Evolutionary conservation across 331 rosid genomes (phyloP).

Genomic region (Malus hybrid): DNA sequence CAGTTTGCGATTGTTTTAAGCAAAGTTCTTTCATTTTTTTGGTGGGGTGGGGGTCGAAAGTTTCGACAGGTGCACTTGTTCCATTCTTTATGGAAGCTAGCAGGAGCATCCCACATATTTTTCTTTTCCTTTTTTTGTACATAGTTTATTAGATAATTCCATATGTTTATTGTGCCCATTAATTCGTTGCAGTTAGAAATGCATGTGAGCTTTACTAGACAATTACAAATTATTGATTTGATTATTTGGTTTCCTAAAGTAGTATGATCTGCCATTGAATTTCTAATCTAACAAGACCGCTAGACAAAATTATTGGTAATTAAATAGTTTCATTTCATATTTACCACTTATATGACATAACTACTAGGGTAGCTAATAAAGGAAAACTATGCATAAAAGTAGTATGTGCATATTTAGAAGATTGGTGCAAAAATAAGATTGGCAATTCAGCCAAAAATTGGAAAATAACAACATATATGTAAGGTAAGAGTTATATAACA

Average conservation of each 20-base stretch:
- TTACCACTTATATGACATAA: no score
- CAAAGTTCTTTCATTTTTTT: no score
- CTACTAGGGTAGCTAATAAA: neutral
- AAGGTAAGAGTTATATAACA: neutral
- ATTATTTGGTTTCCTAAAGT: neutral
- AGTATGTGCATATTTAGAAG: neutral
- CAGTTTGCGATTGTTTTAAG: neutral
- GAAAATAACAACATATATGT: neutral
- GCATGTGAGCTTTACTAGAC: conserved; percentile 16
- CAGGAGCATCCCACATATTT: neutral
- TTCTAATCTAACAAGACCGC: no score
- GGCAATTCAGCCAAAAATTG: neutral
- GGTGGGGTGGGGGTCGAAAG: no score
- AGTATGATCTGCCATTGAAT: neutral
- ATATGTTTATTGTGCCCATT: no score
- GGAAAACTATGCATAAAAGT: neutral
- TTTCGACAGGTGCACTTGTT: neutral
- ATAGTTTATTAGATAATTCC: neutral
- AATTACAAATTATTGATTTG: neutral
- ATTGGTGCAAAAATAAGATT: neutral
- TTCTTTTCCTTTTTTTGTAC: neutral
- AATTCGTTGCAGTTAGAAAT: conserved; percentile 6
- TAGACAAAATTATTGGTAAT: no score
- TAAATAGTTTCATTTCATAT: no score
- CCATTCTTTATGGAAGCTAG: conserved; percentile 11